These are phyloP conservation scores for Lepiota venenata DNA, from an alignment of 768 basidiomycete species.

Conservation along the genomic window DNA sequence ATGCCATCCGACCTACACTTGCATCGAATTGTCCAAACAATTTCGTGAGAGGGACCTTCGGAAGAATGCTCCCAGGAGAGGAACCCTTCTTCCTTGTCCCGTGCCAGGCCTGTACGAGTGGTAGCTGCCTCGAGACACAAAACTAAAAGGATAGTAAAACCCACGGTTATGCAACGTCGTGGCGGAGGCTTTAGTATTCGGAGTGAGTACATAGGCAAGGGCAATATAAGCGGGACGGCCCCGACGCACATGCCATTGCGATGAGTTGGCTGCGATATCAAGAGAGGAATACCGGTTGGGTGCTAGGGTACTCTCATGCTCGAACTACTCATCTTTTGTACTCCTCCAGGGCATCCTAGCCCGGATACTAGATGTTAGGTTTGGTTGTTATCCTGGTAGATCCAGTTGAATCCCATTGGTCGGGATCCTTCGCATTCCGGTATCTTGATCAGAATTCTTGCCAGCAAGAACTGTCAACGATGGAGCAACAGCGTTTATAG, in stretches of 20 bases:
- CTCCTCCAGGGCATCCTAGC: neutral
- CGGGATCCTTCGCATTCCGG: neutral
- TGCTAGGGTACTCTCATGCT: neutral
- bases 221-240: neutral
- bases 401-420: neutral
- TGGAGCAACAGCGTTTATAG: neutral
- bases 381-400: neutral
- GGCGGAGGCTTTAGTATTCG: conserved; percentile 20
- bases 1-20: conserved; percentile 39
- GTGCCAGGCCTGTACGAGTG: conserved; percentile 1
- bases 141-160: conserved; percentile 9
- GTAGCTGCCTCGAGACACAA: neutral
- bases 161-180: conserved; percentile 46
- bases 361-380: neutral
- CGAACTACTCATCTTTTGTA: neutral
- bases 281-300: neutral
- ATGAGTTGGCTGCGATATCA: neutral
- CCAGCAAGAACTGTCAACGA: conserved; percentile 1
- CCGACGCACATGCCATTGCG: conserved; percentile 19
- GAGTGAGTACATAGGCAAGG: neutral
- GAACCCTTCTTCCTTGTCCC: neutral
- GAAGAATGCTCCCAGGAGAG: conserved; percentile 38
- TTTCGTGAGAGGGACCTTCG: conserved; percentile 38
- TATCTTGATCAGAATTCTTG: neutral
- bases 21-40: conserved; percentile 52